Evolutionary conservation across 495 filamentous ascomycete species (phyloP).

Genomic region (Penicillium daleae): DNA sequence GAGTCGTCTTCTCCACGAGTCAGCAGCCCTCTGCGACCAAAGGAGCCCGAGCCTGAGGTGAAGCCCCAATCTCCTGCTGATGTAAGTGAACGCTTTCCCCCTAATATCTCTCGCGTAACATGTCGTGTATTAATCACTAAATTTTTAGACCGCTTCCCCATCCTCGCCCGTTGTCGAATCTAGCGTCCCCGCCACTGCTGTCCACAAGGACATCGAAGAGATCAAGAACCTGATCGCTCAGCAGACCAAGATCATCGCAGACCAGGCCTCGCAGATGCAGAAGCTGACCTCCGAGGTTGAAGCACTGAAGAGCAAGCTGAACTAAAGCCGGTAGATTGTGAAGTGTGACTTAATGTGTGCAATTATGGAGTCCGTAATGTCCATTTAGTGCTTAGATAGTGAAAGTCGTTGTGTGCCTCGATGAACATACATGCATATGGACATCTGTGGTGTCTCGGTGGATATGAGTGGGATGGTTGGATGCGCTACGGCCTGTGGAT

Average conservation of each 20-base stretch:
- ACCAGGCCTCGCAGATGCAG: conserved; percentile 50
- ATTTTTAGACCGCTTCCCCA: conserved; percentile 22
- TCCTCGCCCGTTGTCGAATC: conserved; percentile 30
- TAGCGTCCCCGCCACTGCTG: conserved; percentile 23
- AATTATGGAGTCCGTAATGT: conserved; percentile 10
- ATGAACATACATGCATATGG: conserved; percentile 9
- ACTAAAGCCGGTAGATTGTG: conserved; percentile 22
- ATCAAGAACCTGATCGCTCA: conserved; percentile 50
- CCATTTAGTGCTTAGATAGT: conserved; percentile 1
- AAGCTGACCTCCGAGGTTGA: conserved; percentile 50
- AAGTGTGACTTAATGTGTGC: conserved; percentile 1
- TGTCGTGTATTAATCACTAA: conserved; percentile 16
- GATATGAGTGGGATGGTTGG: conserved; percentile 9
- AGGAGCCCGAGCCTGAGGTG: conserved; percentile 36
- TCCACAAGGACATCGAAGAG: conserved; percentile 47
- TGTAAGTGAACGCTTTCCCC: conserved; percentile 4
- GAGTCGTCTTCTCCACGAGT: conserved; percentile 38
- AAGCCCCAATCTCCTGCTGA: conserved; percentile 13
- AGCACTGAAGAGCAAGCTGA: conserved; percentile 49
- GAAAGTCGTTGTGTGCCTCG: neutral
- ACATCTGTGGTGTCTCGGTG: conserved; percentile 6
- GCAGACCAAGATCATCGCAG: conserved; percentile 50
- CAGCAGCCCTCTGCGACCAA: conserved; percentile 42
- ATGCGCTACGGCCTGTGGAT: conserved; percentile 29
- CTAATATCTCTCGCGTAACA: neutral